A percentile compares a stretch with the other conserved stretches of the same genome.
phyloP scores from a whole-genome alignment of 192 early-diverging fungal species.

The Piromyces sp. region DNA sequence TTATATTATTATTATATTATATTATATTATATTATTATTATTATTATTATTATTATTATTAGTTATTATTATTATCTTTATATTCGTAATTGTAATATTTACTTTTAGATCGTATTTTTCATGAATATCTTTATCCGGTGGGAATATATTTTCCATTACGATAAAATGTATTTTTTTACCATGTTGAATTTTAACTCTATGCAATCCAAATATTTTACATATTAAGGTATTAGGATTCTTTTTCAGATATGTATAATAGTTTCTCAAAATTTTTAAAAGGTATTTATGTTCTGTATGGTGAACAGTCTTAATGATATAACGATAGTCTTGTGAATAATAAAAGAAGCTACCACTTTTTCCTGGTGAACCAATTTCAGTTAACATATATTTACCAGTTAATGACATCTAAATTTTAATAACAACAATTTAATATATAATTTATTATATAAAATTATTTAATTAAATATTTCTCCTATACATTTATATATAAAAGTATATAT shows the following conservation, averaged over 20 bases:
- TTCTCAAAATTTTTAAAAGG: slow-evolving; percentile 62
- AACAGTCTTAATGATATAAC: slow-evolving; percentile 98
- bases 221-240: slow-evolving; percentile 81
- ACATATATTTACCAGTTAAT: slow-evolving; percentile 86
- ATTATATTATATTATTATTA: no score
- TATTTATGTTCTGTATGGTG: slow-evolving; percentile 90
- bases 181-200: slow-evolving; percentile 86
- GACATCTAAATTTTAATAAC: no score
- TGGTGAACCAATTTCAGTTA: slow-evolving; percentile 85
- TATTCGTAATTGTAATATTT: no score
- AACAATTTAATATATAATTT: no score
- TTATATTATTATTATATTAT: no score
- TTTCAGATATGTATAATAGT: slow-evolving; percentile 81
- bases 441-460: no score
- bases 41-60: no score
- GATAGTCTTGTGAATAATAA: slow-evolving; percentile 94
- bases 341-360: slow-evolving; percentile 95
- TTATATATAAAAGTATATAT: no score
- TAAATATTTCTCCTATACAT: no score
- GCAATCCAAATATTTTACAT: slow-evolving; percentile 86
- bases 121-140: slow-evolving; percentile 91
- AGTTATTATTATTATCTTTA: no score
- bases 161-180: slow-evolving; percentile 94
- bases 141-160: slow-evolving; percentile 98
- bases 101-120: slow-evolving; percentile 83